Percentiles rank a stretch among this genome's conserved stretches.
Evolutionary conservation across 345 rosid species (phyloP).

Genomic region (Citrus medica): DNA sequence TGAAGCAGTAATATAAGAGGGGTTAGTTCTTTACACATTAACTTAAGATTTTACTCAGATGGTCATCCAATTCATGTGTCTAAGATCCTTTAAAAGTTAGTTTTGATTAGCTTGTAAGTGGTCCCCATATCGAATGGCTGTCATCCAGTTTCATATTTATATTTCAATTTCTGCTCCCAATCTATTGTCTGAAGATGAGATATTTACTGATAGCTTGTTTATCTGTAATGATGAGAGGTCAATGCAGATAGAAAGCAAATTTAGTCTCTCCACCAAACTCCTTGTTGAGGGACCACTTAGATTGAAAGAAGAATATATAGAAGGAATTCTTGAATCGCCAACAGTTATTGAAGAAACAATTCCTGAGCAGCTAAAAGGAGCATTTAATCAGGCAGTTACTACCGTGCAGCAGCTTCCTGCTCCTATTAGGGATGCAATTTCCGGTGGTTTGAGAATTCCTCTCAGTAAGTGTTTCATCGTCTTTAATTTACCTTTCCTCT

Average conservation of each 20-base stretch:
- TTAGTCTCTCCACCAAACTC: slow-evolving; percentile 55
- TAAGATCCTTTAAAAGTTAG: background rate
- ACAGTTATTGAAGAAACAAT: slow-evolving; percentile 73
- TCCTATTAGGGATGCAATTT: slow-evolving; percentile 59
- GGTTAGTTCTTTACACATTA: background rate
- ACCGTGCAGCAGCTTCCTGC: slow-evolving; percentile 77
- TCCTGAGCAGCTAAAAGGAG: slow-evolving; percentile 82
- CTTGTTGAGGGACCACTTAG: slow-evolving; percentile 95
- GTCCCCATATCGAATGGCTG: background rate
- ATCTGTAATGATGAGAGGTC: background rate
- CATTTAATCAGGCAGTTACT: slow-evolving; percentile 63
- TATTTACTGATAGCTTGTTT: background rate
- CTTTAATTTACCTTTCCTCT: background rate
- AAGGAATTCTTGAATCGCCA: slow-evolving; percentile 78
- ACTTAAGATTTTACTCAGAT: background rate
- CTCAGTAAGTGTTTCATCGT: slow-evolving; percentile 51
- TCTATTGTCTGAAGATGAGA: background rate
- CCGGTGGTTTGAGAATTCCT: slow-evolving; percentile 75
- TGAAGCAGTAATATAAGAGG: background rate
- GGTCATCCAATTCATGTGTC: background rate
- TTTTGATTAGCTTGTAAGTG: background rate
- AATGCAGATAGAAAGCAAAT: slow-evolving; percentile 80
- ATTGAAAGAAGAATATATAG: slow-evolving; percentile 82
- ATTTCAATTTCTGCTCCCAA: background rate
- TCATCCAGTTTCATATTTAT: background rate